phyloP scores from a whole-genome alignment of 768 basidiomycete species.

The Termitomyces sp. region DNA sequence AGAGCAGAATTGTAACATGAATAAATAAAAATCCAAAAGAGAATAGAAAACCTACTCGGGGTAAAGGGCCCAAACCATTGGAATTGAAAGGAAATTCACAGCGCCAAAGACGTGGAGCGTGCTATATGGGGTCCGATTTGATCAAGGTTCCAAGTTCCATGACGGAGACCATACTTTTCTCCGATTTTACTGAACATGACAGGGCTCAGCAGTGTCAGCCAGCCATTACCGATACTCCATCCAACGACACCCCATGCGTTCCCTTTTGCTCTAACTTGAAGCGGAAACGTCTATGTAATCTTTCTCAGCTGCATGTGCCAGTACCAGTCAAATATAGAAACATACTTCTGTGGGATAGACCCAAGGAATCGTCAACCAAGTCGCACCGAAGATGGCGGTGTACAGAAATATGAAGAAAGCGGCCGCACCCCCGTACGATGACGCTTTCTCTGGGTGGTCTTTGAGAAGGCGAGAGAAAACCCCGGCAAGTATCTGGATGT shows the following conservation, averaged over 20 bases:
- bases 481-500: constrained; percentile 30
- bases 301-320: neutral
- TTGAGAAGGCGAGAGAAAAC: constrained; percentile 34
- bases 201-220: constrained; percentile 38
- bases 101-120: constrained; percentile 39
- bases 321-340: neutral
- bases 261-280: constrained; percentile 37
- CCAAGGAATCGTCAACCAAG: constrained; percentile 41
- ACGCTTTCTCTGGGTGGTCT: constrained; percentile 32
- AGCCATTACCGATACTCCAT: constrained; percentile 37
- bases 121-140: constrained; percentile 14
- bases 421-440: constrained; percentile 34
- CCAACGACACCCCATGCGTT: constrained; percentile 42
- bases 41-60: constrained; percentile 26
- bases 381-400: constrained; percentile 37
- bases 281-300: constrained; percentile 31
- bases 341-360: constrained; percentile 25
- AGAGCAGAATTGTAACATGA: neutral
- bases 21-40: neutral
- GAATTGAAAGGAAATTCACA: constrained; percentile 36
- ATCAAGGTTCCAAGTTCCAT: neutral
- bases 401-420: constrained; percentile 39
- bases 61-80: constrained; percentile 39
- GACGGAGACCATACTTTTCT: constrained; percentile 21
- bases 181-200: constrained; percentile 36